Evolutionary conservation across 805 yeast species (phyloP), one percentile per base, ranked within the genome.

Genomic region (Brettanomyces custersianus): DNA sequence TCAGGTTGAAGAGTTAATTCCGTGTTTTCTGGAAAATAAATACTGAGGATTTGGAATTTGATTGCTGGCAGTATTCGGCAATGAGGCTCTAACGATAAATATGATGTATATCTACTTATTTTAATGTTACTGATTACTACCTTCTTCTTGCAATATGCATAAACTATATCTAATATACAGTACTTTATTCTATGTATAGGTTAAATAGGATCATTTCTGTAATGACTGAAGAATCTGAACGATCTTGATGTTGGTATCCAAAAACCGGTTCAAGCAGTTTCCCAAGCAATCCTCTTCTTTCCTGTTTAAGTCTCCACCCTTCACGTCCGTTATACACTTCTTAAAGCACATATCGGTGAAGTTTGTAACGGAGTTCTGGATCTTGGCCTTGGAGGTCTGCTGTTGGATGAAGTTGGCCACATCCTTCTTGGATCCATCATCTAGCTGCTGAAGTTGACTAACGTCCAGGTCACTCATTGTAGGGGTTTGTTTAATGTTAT

Each of bases 291-390:
- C 59, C 46, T 80, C 82, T 59, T 88, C 96, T 37, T 57, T 57
- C 2, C 61, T 36, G 43, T 67, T 66, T 44, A 87, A 64, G 32
- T 65, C 66, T 21, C 71, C 70, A 39, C 64, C 59, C 33, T 65
- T 60, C 34, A 73, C 56, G 4, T 61, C 41, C 33, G 64, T 61
- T 35, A 86, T 71, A 59, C 97, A 88, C 61, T 83, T 82, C 56
- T 80, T 83, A 70, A 86, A 88, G 57, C 97, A 88, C 67, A 80
- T 68, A 54, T 86, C 88, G 20, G 96, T 87, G 71, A 85, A 86
- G 51, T 70, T 74, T 57, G 88, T 95, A 41, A 88, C 82, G 23
- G 94, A 76, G 63, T 73, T 70, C 58, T 86, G 95, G 21, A 88
- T 84, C 62, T 86, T 85, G 38, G 90, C 78, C 63, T 83, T 85